Evolutionary conservation across 495 filamentous ascomycete species (phyloP), one percentile per base, ranked within the genome.

Genomic region (Cercophora samala): DNA sequence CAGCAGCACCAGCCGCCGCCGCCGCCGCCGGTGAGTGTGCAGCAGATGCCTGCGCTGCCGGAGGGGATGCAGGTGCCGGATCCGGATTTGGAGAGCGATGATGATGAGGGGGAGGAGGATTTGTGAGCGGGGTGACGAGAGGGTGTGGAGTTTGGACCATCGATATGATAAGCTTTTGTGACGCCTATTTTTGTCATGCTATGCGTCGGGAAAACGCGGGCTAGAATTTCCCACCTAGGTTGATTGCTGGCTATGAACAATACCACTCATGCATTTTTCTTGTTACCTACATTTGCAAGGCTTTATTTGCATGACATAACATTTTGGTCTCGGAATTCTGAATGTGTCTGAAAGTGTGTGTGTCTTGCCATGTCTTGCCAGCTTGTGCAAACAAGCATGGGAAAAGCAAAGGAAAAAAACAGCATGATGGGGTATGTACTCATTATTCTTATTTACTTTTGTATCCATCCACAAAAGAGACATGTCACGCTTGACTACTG

Each of bases 51-150:
- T 5, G 64, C 59, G 55, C 65, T 77, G 63, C 75, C 75, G 3
- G 29, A 68, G 5, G 73, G 72, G 5, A 65, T 77, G 72, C 75
- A 75, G 62, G 75, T 77, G 52, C 72, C 75, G 9, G 75, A 77
- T 58, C 75, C 75, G 24, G 75, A 77, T 56, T 42, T 77, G 60
- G 75, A 77, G 64, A 72, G 70, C 29, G 75, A 77, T 55, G 75
- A 75, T 54, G 65, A 63, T 18, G 46, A 23, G 2, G 65, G 2
- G 56, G 66, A 58, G 6, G 46, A 58, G 6, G 46, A 61, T 2
- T 29, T 62, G 51, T 42, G 53, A 23, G 60, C 60, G 6, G 24
- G 60, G 29, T 32, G 29, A 8, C 29, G 29, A 32, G 8, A 32
- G 29, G 29, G 29, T 8, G 3, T 3, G 29, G 29, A 8, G 29